A percentile compares a stretch with the other conserved stretches of the same genome.
Conservation (phyloP, 2,329 filamentous ascomycete species). For the Aspergillus sp. region DNA sequence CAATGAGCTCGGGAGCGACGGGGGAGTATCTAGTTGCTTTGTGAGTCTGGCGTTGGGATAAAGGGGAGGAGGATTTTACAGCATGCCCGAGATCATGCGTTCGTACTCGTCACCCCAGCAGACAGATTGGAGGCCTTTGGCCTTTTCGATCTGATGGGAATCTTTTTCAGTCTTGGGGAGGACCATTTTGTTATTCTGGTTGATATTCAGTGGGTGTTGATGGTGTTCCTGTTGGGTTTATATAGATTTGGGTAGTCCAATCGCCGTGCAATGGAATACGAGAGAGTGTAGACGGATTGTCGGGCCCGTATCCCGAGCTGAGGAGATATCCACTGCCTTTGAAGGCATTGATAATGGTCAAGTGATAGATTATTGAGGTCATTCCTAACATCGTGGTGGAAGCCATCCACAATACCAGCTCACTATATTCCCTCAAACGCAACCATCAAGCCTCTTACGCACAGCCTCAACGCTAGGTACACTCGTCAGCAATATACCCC, state of each 20-base stretch:
- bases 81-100: conserved; percentile 12
- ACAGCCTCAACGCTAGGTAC: not conserved
- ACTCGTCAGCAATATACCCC: not conserved
- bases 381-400: too few relatives aligned
- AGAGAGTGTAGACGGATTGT: not conserved
- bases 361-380: too few relatives aligned
- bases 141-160: not conserved
- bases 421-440: too few relatives aligned
- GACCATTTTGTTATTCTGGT: not conserved
- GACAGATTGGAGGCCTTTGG: not conserved
- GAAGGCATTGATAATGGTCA: too few relatives aligned
- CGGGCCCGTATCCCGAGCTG: not conserved
- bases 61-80: conserved; percentile 4
- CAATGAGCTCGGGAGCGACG: conserved; percentile 9
- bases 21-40: conserved; percentile 7
- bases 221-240: not conserved
- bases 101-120: conserved; percentile 12
- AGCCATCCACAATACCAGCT: too few relatives aligned
- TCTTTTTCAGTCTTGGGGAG: not conserved
- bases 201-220: not conserved
- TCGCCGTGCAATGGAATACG: not conserved
- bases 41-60: not conserved
- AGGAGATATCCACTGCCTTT: too few relatives aligned
- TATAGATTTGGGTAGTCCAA: not conserved
- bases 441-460: not conserved